Evolutionary conservation across 2,329 filamentous ascomycete species (phyloP).

Genomic region (Stagonosporopsis rhizophila): DNA sequence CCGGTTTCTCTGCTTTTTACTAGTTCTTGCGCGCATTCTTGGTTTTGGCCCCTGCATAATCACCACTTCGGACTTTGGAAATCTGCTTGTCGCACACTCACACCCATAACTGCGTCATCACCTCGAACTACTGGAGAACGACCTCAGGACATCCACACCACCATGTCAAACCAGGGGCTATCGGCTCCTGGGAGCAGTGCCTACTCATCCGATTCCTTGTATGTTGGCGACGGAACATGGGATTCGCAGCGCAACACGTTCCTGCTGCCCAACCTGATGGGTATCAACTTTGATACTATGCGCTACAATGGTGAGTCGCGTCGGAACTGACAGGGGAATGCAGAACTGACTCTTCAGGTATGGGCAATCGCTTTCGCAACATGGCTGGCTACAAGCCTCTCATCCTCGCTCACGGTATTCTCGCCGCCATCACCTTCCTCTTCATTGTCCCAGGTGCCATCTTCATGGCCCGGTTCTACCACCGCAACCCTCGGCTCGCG

Average conservation of each 20-base stretch:
- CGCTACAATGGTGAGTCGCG: conserved; percentile 75
- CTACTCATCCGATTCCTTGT: conserved; percentile 77
- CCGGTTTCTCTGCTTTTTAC: conserved; percentile 17
- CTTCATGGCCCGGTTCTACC: conserved; percentile 75
- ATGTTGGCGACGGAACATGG: conserved; percentile 84
- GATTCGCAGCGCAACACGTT: conserved; percentile 79
- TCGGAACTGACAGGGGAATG: neutral
- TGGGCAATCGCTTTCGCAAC: conserved; percentile 79
- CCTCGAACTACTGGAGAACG: neutral
- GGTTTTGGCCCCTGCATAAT: conserved; percentile 17
- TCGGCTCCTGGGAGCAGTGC: conserved; percentile 74
- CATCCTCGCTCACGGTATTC: conserved; percentile 73
- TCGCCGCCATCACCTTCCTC: conserved; percentile 77
- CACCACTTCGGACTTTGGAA: conserved; percentile 3
- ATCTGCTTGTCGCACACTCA: conserved; percentile 19
- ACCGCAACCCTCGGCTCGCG: conserved; percentile 65
- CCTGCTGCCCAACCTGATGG: conserved; percentile 77
- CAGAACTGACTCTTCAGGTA: conserved; percentile 61
- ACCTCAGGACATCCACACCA: conserved; percentile 8
- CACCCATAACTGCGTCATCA: conserved; percentile 19
- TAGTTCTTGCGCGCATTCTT: conserved; percentile 21
- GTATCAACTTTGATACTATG: conserved; percentile 81
- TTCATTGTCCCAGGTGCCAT: conserved; percentile 77
- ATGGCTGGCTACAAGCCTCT: conserved; percentile 74
- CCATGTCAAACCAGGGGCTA: conserved; percentile 53